Evolutionary conservation across 805 yeast species (phyloP).

Genomic region (Nakazawaea holstii): DNA sequence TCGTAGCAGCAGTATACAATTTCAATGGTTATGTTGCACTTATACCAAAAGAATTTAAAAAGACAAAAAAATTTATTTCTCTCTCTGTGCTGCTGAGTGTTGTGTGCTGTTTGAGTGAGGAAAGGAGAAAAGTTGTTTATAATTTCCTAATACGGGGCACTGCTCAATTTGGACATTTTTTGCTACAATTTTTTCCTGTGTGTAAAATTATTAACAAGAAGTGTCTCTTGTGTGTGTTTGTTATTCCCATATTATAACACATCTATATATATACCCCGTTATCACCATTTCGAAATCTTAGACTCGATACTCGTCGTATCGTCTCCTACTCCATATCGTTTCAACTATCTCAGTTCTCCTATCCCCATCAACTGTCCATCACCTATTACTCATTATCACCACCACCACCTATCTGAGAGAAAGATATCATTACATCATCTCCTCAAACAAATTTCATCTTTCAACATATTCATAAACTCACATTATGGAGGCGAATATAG

Average conservation of each 20-base stretch:
- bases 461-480: neutral
- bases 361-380: too few species aligned
- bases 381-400: too few species aligned
- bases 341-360: too few species aligned
- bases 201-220: too few species aligned
- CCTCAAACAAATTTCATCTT: too few species aligned
- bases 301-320: too few species aligned
- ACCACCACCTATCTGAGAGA: too few species aligned
- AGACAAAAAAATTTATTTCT: neutral
- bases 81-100: neutral
- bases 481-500: constrained; percentile 11
- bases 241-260: neutral
- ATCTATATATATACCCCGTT: neutral
- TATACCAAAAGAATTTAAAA: neutral
- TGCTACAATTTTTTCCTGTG: neutral
- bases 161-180: neutral
- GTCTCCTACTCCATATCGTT: too few species aligned
- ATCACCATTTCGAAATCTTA: too few species aligned
- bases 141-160: neutral
- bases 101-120: too few species aligned
- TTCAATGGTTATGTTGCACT: constrained; percentile 3
- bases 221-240: neutral
- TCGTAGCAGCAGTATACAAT: too few species aligned
- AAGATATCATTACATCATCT: too few species aligned
- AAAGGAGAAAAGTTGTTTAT: neutral